Evolutionary conservation across 2,329 filamentous ascomycete genomes (phyloP), one percentile per base, ranked within the genome.

Genomic region (Penicillium janthinellum): DNA sequence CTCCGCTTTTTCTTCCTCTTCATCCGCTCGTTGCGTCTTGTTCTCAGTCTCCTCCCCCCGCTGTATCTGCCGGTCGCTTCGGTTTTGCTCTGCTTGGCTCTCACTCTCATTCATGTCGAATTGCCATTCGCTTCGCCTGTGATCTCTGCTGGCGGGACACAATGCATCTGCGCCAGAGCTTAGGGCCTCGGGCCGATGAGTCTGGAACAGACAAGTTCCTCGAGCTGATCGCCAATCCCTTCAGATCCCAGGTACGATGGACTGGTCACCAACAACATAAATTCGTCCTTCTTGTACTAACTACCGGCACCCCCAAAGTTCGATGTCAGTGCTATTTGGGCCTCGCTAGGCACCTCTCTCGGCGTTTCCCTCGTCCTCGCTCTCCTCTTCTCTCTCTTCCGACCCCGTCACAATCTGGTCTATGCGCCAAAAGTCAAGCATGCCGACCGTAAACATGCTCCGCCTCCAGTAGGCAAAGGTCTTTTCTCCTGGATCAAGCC

Each of bases 361-460:
- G 90, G 86, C 57, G 81, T 95, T 71, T 91, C 92, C 8, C 71
- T 84, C 63, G 82, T 88, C 67, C 88, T 96, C 67, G 88, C 91
- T 63, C 74, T 96, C 59, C 78, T 88, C 65, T 99, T 98, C 83
- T 96, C 92, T 63, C 81, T 97, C 69, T 82, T 98, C 57, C 90
- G 95, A 61, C 95, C 95, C 5, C 92, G 93, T 77, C 94, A 98
- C 76, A 90, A 89, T 57, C 86, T 94, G 67, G 91, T 99, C 50
- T 99, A 99, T 78, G 93, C 95, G 3, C 95, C 95, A 42, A 94
- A 96, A 74, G 83, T 96, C 51, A 96, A 96, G 75, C 89, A 97
- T 81, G 90, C 92, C 73, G 94, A 98, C 75, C 88, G 92, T 67
- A 92, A 90, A 76, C 92, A 96, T 79, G 86, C 90, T 10, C 95